These are phyloP conservation scores for Earliella scabrosa DNA, from an alignment of 1,284 basidiomycete genomes.

Conservation along the genomic window DNA sequence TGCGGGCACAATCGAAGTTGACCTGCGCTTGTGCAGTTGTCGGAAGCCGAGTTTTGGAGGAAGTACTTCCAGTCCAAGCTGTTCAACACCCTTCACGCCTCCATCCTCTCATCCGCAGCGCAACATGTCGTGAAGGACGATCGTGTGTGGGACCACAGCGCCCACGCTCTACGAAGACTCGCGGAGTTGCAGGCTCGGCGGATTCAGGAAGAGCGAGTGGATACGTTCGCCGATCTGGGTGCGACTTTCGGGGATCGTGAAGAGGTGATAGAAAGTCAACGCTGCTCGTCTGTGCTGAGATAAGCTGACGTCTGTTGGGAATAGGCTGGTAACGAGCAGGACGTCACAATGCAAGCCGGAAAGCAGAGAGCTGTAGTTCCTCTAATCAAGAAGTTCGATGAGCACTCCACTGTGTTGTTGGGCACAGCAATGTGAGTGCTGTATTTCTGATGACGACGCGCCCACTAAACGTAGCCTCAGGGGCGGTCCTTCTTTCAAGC, in stretches of 20 bases:
- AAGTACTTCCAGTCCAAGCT: constrained; percentile 96
- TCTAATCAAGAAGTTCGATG: constrained; percentile 96
- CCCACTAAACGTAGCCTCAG: constrained; percentile 37
- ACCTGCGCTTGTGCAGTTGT: constrained; percentile 61
- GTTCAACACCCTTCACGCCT: constrained; percentile 94
- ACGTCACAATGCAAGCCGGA: constrained; percentile 96
- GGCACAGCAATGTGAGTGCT: constrained; percentile 70
- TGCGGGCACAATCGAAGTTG: background rate
- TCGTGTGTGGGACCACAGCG: constrained; percentile 34
- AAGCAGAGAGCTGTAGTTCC: constrained; percentile 87
- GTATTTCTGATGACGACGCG: background rate
- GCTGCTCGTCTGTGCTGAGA: constrained; percentile 11
- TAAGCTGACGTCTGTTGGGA: background rate
- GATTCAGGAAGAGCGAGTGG: constrained; percentile 68
- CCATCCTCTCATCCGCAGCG: constrained; percentile 83
- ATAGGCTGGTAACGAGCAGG: constrained; percentile 85
- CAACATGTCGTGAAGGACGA: constrained; percentile 91
- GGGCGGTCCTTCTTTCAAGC: constrained; percentile 63
- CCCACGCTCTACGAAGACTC: background rate
- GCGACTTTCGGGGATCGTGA: constrained; percentile 93
- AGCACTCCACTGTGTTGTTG: constrained; percentile 91
- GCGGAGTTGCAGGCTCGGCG: constrained; percentile 83
- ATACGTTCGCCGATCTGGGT: constrained; percentile 83
- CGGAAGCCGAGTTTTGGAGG: constrained; percentile 93
- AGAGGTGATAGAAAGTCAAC: constrained; percentile 55